Percentiles rank a stretch among this genome's conserved stretches.
phyloP scores from a whole-genome alignment of 352 stramenopile genomes.

The Elongisporangium prolatum region DNA sequence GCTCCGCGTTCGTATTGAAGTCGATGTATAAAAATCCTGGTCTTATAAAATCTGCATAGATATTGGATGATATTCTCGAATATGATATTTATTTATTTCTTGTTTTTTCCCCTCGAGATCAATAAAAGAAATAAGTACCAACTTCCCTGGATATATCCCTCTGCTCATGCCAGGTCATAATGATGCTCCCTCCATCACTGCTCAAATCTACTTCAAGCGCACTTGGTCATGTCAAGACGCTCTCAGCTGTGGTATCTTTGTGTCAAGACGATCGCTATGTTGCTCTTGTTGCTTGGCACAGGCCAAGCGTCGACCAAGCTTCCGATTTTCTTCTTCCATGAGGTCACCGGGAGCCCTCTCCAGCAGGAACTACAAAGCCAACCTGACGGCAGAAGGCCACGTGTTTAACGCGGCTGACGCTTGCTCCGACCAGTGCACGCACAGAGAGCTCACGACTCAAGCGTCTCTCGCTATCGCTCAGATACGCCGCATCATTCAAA shows the following conservation, averaged over 20 bases:
- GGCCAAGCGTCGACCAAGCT: neutral
- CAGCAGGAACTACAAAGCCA: neutral
- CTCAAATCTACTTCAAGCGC: neutral
- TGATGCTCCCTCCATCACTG: too few species aligned
- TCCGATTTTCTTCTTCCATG: constrained; percentile 4
- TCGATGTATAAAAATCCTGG: too few species aligned
- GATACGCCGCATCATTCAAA: constrained; percentile 19
- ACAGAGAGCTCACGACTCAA: constrained; percentile 19
- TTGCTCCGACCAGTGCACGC: constrained; percentile 6
- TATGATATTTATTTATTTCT: too few species aligned
- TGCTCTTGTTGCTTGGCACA: neutral
- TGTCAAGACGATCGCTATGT: neutral
- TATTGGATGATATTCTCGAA: too few species aligned
- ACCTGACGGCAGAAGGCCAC: neutral
- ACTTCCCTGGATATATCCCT: too few species aligned
- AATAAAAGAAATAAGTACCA: too few species aligned
- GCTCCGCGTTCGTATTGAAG: too few species aligned
- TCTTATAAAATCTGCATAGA: too few species aligned
- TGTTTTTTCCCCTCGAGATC: too few species aligned
- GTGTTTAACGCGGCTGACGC: neutral
- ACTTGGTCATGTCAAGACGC: neutral
- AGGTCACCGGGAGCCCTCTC: neutral
- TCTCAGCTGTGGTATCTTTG: too few species aligned
- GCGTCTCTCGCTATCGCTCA: constrained; percentile 24
- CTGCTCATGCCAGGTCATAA: too few species aligned